Percentiles rank a stretch among this genome's conserved stretches.
phyloP scores from a whole-genome alignment of 768 basidiomycete genomes.

The Hebeloma cylindrosporum region DNA sequence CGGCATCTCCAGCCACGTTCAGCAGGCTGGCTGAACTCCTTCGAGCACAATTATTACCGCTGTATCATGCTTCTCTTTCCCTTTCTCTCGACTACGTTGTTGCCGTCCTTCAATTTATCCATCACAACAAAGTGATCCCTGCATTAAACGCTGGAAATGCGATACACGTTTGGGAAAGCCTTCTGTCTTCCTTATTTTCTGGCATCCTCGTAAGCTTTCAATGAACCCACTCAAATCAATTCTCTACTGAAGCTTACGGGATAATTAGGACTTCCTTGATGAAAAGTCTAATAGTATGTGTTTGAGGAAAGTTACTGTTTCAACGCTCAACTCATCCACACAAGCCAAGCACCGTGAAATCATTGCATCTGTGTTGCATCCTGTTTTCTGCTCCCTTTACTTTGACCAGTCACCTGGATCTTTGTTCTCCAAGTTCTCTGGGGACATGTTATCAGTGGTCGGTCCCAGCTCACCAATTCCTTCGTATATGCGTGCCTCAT shows the following conservation, averaged over 20 bases:
- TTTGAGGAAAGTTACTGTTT: not conserved
- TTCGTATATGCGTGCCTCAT: constrained; percentile 19
- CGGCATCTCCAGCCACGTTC: constrained; percentile 36
- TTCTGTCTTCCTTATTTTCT: constrained; percentile 48
- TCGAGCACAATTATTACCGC: constrained; percentile 41
- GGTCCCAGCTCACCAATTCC: constrained; percentile 13
- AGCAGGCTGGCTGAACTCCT: constrained; percentile 40
- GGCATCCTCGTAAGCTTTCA: constrained; percentile 32
- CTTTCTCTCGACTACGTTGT: constrained; percentile 42
- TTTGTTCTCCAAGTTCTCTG: constrained; percentile 9
- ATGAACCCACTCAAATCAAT: not conserved
- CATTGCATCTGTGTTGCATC: constrained; percentile 19
- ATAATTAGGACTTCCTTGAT: constrained; percentile 25
- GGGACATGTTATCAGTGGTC: constrained; percentile 28
- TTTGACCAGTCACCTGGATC: constrained; percentile 8
- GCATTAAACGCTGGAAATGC: constrained; percentile 19
- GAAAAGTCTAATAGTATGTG: not conserved
- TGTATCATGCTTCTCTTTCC: constrained; percentile 41
- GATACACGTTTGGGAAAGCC: constrained; percentile 42
- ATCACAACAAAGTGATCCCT: constrained; percentile 37
- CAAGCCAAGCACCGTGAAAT: constrained; percentile 19
- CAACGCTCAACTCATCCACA: constrained; percentile 10
- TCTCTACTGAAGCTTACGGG: not conserved
- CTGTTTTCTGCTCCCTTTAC: constrained; percentile 23
- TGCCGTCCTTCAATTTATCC: constrained; percentile 39